Conservation (phyloP, 225 moss, liverwort and hornwort species). For the Pseudoscleropodium purum region DNA sequence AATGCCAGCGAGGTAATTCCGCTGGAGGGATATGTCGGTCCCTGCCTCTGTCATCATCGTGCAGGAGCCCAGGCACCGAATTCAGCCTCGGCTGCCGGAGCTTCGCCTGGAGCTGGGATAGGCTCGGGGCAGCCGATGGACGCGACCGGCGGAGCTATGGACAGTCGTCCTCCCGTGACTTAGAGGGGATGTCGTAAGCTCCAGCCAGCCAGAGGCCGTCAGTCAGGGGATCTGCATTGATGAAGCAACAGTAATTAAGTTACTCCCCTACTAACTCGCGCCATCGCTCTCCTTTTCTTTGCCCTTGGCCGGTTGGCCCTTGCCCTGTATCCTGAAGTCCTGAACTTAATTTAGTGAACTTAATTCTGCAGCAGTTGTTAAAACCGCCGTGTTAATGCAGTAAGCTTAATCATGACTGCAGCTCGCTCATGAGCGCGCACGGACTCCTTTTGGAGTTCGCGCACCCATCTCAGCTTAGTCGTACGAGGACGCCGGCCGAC, state of each 20-base stretch:
- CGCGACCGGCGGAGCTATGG: not conserved
- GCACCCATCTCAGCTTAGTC: not conserved
- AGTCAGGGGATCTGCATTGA: not conserved
- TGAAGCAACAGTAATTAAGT: not conserved
- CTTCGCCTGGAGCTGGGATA: not conserved
- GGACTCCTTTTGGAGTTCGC: not conserved
- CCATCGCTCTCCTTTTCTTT: not conserved
- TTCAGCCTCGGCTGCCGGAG: not conserved
- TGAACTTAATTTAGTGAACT: not conserved
- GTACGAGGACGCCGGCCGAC: no score
- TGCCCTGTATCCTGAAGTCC: no score
- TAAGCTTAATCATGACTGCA: not conserved
- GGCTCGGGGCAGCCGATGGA: not conserved
- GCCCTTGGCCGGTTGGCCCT: not conserved
- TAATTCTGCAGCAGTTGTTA: not conserved
- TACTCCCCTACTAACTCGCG: not conserved
- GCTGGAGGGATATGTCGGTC: not conserved
- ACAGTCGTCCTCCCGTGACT: not conserved
- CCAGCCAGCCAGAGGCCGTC: not conserved
- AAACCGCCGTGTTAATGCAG: no score
- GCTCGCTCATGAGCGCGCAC: not conserved
- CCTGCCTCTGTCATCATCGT: not conserved
- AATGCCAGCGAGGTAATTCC: not conserved
- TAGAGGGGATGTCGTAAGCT: not conserved
- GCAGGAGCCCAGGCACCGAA: not conserved